phyloP scores from a whole-genome alignment of 2,329 filamentous ascomycete species.

The Trichoderma aggressivum region DNA sequence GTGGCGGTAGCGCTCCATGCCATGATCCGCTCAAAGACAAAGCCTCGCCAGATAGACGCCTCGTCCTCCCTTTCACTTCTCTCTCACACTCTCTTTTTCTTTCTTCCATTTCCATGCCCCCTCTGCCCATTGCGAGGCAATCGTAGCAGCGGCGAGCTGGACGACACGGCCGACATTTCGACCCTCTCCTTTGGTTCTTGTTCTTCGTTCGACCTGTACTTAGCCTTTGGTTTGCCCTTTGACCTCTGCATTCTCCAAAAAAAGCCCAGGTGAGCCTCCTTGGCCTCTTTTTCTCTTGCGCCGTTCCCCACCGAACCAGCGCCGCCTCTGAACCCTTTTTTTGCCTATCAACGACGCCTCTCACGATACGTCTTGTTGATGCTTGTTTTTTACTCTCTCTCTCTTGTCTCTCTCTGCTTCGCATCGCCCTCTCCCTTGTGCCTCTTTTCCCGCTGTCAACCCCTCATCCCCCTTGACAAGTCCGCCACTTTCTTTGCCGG shows the following conservation, averaged over 20 bases:
- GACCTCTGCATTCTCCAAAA: slow-evolving; percentile 1
- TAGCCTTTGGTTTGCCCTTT: neutral
- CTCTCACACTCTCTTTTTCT: slow-evolving; percentile 28
- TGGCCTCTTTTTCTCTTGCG: slow-evolving; percentile 15
- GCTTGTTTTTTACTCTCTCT: neutral
- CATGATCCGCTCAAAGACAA: slow-evolving; percentile 32
- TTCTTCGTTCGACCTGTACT: neutral
- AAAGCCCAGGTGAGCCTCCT: slow-evolving; percentile 30
- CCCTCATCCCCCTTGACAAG: slow-evolving; percentile 11
- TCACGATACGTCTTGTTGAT: neutral
- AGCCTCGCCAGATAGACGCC: slow-evolving; percentile 37
- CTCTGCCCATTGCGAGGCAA: slow-evolving; percentile 40
- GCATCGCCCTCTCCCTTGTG: neutral
- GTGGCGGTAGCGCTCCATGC: neutral
- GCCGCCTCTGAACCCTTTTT: slow-evolving; percentile 14
- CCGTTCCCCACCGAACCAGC: slow-evolving; percentile 16
- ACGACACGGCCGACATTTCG: slow-evolving; percentile 30
- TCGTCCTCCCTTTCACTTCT: slow-evolving; percentile 24
- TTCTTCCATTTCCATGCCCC: slow-evolving; percentile 34
- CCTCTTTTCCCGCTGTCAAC: slow-evolving; percentile 4
- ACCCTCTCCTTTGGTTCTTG: slow-evolving; percentile 25
- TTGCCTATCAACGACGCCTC: slow-evolving; percentile 1
- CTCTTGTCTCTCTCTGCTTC: neutral
- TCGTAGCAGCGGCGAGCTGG: slow-evolving; percentile 38
- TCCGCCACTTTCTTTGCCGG: slow-evolving; percentile 19